Evolutionary conservation across 2,329 filamentous ascomycete species (phyloP).

Genomic region (Botrytis elliptica): DNA sequence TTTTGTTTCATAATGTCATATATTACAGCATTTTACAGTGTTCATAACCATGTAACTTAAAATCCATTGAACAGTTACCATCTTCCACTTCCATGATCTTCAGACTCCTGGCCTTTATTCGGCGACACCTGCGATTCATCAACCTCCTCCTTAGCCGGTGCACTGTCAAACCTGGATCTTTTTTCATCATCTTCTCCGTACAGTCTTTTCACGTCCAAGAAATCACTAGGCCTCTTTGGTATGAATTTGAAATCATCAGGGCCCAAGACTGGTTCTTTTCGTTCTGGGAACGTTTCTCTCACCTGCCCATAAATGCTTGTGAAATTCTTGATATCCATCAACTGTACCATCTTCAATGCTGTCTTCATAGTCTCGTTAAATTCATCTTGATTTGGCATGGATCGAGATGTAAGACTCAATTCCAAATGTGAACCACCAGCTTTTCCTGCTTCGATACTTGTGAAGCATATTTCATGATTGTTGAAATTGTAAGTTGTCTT

Average conservation of each 20-base stretch:
- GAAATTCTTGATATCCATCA: slow-evolving; percentile 12
- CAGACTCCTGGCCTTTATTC: not conserved
- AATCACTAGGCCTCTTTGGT: slow-evolving; percentile 13
- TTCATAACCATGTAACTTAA: not conserved
- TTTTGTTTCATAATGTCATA: not conserved
- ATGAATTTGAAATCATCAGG: slow-evolving; percentile 13
- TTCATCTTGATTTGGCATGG: slow-evolving; percentile 9
- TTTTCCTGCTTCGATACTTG: slow-evolving; percentile 37
- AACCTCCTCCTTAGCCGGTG: not conserved
- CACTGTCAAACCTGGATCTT: not conserved
- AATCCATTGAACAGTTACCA: not conserved
- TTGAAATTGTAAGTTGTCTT: slow-evolving; percentile 30
- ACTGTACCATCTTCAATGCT: slow-evolving; percentile 22
- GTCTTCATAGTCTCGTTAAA: slow-evolving; percentile 27
- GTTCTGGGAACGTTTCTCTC: slow-evolving; percentile 9
- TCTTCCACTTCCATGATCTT: not conserved
- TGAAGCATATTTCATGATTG: slow-evolving; percentile 33
- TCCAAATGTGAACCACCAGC: slow-evolving; percentile 36
- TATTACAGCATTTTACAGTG: slow-evolving; percentile 8
- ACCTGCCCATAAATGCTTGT: not conserved
- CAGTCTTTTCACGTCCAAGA: not conserved
- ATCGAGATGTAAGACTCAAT: slow-evolving; percentile 29
- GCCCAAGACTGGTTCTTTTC: not conserved
- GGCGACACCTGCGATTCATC: not conserved
- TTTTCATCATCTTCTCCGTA: not conserved